A percentile compares a stretch with the other conserved stretches of the same genome.
These are phyloP conservation scores for Mercurialis annua DNA, from an alignment of 345 rosid genomes.

Conservation along the genomic window DNA sequence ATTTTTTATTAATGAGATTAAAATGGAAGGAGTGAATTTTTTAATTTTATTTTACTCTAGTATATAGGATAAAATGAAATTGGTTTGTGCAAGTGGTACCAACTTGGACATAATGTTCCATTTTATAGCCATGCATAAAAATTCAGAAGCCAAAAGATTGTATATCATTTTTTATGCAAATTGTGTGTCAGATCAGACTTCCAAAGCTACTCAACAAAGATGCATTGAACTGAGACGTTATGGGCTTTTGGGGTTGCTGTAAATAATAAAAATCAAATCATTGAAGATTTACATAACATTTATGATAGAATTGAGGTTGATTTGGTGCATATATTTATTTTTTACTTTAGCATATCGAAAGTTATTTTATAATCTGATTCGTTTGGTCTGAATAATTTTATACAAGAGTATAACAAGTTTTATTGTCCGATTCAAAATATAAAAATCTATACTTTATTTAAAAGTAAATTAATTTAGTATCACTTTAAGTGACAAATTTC, in stretches of 20 bases:
- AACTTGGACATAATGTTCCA: slow-evolving; percentile 11
- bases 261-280: no score
- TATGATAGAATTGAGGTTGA: neutral
- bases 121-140: neutral
- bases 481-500: no score
- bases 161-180: neutral
- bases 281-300: no score
- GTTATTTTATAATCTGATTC: no score
- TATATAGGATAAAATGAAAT: neutral
- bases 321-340: neutral
- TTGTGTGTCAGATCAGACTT: slow-evolving; percentile 5
- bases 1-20: no score
- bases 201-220: neutral
- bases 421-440: no score
- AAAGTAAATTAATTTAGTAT: no score
- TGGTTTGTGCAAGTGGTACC: slow-evolving; percentile 1
- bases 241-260: neutral
- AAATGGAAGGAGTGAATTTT: no score
- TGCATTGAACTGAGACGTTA: slow-evolving; percentile 18
- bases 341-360: no score
- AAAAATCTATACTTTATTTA: no score
- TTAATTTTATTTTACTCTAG: neutral
- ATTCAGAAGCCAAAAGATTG: neutral
- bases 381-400: no score
- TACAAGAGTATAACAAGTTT: no score